These are phyloP conservation scores for Didymella arachidicola DNA, from an alignment of 2,329 filamentous ascomycete species.

Conservation along the genomic window DNA sequence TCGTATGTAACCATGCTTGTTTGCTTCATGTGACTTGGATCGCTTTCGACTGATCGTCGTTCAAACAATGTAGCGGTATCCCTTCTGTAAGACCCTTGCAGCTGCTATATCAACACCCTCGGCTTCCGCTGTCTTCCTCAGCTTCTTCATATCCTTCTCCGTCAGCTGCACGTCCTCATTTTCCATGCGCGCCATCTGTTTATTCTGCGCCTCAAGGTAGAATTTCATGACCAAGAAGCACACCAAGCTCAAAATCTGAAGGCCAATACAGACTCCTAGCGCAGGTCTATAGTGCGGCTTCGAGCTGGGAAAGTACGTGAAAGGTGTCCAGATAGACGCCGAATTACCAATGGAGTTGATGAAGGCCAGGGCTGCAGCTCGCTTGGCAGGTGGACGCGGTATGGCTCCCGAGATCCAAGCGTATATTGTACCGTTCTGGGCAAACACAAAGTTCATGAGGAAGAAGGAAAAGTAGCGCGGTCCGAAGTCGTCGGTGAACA, in stretches of 20 bases:
- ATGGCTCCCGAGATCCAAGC: constrained; percentile 62
- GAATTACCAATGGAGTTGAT: constrained; percentile 65
- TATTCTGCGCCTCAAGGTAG: constrained; percentile 55
- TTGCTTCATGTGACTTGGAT: neutral
- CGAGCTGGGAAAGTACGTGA: constrained; percentile 44
- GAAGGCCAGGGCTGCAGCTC: constrained; percentile 62
- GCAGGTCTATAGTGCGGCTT: constrained; percentile 33
- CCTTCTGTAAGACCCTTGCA: constrained; percentile 62
- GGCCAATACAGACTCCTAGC: constrained; percentile 33
- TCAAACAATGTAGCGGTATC: constrained; percentile 62
- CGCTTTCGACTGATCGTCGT: neutral
- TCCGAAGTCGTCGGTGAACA: constrained; percentile 60
- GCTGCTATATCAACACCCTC: constrained; percentile 60
- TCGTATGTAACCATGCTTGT: neutral
- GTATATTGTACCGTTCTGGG: constrained; percentile 65
- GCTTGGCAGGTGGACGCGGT: constrained; percentile 62
- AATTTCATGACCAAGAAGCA: constrained; percentile 29
- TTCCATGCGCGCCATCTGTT: constrained; percentile 60
- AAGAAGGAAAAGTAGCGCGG: constrained; percentile 65
- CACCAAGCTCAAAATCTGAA: constrained; percentile 28
- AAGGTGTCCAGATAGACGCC: constrained; percentile 59
- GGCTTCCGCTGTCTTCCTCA: constrained; percentile 61
- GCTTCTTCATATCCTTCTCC: constrained; percentile 56
- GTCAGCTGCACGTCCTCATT: constrained; percentile 56
- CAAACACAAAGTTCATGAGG: constrained; percentile 64